These are phyloP conservation scores for Pouteria glomerata DNA, from an alignment of 148 eudicot species.

Conservation along the genomic window DNA sequence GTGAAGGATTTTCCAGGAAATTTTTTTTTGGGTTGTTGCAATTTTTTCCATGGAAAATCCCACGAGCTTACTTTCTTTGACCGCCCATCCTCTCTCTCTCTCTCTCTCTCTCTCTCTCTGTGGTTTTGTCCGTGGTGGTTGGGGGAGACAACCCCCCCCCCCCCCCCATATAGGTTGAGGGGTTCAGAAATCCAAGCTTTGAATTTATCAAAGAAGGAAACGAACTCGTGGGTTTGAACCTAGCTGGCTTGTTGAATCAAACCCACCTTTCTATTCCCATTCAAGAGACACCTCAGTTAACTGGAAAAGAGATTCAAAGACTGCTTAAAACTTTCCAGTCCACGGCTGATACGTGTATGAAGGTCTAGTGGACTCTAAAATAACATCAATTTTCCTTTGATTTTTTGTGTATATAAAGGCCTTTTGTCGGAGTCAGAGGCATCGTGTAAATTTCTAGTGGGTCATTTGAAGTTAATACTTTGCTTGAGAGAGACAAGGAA, in stretches of 20 bases:
- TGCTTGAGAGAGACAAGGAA: not conserved
- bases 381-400: not conserved
- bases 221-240: conserved; percentile 4
- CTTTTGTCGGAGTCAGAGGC: not conserved
- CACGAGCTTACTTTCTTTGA: conserved; percentile 16
- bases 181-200: not conserved
- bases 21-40: not conserved
- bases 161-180: too few relatives aligned
- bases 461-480: not conserved
- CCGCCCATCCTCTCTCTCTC: not conserved
- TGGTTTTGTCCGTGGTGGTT: not conserved
- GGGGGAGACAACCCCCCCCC: not conserved
- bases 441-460: not conserved
- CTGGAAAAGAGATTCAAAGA: conserved; percentile 2
- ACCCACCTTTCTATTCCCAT: not conserved
- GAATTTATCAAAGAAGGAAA: conserved; percentile 11
- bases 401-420: not conserved
- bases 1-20: not conserved
- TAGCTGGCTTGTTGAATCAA: too few relatives aligned
- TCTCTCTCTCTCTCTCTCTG: conserved; percentile 3
- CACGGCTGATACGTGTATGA: conserved; percentile 14
- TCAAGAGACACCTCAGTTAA: not conserved
- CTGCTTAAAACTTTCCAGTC: conserved; percentile 9
- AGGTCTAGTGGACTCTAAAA: conserved; percentile 2
- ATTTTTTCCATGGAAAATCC: not conserved